Base-by-base conservation (phyloP, 2,329 filamentous ascomycete species). In the Fusarium sp. region DNA sequence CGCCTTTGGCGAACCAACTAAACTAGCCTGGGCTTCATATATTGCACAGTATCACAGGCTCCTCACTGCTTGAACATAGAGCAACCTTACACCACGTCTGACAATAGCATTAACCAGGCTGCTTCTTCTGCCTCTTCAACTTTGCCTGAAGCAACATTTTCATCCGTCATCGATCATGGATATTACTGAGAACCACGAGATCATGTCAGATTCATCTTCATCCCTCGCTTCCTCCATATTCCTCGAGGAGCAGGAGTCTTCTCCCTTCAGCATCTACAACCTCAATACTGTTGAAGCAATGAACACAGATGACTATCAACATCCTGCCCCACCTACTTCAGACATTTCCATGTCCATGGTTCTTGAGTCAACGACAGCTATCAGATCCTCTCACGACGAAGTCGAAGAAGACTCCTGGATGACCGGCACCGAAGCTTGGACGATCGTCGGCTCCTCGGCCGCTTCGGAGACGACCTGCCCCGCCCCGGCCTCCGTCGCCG, bases 391-490 rank as follows among this genome's bases (percentile, higher is more conserved):
- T 11, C 42, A 45, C 8, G 24, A 34, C 19, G 42, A 70, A 31
- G 54, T 43, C 33, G 53, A 68, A 31, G 53, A 62, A n/a, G 57
- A 62, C 26, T 62, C 54, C 17, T 19, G 19, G 19, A 55, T 65
- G 31, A 49, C 49, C 44, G 67, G 49, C 33, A 46, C 31, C 13
- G 39, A 52, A 36, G 40, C 31, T 3, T 67, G 67, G 66, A 67
- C 66, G n/a, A 59, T 50, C 34, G 26, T 46, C 46, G 47, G 54
- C 42, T 57, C 57, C 3, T 49, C 47, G 22, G 22, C 40, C 36
- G 53, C 53, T 42, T 63, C 66, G 28, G 66, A 69, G 38, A 68
- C 59, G 3, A 67, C 62, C 34, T 56, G 67, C 47, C 67, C 67
- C 62, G 58, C 67, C 47, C 46, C 57, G 31, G 46, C 24, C 39